Percentiles rank a stretch among this genome's conserved stretches.
phyloP scores from a whole-genome alignment of 495 filamentous ascomycete species.

The Penicillium silybi region DNA sequence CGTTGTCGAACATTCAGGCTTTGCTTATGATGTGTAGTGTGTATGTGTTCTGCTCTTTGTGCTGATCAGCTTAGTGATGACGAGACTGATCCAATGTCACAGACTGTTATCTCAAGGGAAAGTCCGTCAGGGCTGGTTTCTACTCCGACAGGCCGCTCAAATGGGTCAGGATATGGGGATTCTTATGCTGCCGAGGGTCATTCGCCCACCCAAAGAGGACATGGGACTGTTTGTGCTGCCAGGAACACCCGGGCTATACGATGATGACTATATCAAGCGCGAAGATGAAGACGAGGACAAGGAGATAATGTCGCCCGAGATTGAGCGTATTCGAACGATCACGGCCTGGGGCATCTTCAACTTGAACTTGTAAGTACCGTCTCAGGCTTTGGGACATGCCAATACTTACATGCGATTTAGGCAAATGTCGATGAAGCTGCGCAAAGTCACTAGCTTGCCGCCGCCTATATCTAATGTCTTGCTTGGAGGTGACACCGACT shows the following conservation, averaged over 20 bases:
- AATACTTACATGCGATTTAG: slow-evolving; percentile 18
- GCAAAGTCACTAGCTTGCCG: slow-evolving; percentile 18
- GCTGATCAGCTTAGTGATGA: not conserved
- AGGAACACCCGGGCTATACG: not conserved
- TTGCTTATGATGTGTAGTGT: slow-evolving; percentile 33
- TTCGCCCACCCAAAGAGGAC: slow-evolving; percentile 2
- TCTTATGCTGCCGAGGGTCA: slow-evolving; percentile 15
- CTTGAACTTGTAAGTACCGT: slow-evolving; percentile 26
- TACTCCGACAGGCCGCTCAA: slow-evolving; percentile 33
- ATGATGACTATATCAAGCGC: not conserved
- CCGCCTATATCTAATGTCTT: slow-evolving; percentile 20
- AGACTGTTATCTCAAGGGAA: slow-evolving; percentile 35
- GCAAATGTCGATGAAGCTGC: slow-evolving; percentile 31
- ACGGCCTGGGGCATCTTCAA: slow-evolving; percentile 38
- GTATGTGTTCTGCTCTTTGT: slow-evolving; percentile 22
- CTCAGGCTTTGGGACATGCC: not conserved
- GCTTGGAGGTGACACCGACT: slow-evolving; percentile 14
- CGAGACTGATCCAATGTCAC: slow-evolving; percentile 10
- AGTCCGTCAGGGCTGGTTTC: slow-evolving; percentile 28
- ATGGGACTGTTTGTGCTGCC: not conserved
- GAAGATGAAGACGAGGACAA: not conserved
- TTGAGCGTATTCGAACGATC: slow-evolving; percentile 21
- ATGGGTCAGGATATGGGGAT: slow-evolving; percentile 33
- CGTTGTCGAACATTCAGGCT: slow-evolving; percentile 35
- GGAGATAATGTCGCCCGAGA: slow-evolving; percentile 8